phyloP scores from a whole-genome alignment of 768 basidiomycete genomes.

The Trametes coccinea region DNA sequence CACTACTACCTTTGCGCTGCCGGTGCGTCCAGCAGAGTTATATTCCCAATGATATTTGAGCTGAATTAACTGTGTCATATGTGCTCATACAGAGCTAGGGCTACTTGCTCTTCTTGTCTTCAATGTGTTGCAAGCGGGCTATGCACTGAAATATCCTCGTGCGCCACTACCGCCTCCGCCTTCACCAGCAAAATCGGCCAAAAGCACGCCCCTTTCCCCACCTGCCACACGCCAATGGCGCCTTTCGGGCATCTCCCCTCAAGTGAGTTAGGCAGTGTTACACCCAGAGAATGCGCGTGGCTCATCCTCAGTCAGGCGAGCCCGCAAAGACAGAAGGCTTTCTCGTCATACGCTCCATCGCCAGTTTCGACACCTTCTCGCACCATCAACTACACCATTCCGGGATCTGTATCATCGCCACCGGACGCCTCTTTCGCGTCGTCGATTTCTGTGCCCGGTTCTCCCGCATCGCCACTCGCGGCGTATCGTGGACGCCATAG shows the following conservation, averaged over 20 bases:
- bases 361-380: constrained; percentile 41
- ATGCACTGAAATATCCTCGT: constrained; percentile 40
- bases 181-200: constrained; percentile 19
- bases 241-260: constrained; percentile 19
- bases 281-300: not conserved
- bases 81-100: constrained; percentile 13
- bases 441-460: constrained; percentile 27
- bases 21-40: constrained; percentile 28
- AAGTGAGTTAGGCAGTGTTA: constrained; percentile 20
- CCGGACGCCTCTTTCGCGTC: constrained; percentile 38
- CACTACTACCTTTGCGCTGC: constrained; percentile 31
- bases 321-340: constrained; percentile 32
- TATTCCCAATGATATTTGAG: not conserved
- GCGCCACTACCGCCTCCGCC: constrained; percentile 32
- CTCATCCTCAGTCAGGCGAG: constrained; percentile 16
- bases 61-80: not conserved
- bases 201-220: constrained; percentile 16
- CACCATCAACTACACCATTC: constrained; percentile 35
- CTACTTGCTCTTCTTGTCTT: constrained; percentile 34
- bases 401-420: constrained; percentile 27
- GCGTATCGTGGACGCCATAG: constrained; percentile 42
- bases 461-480: constrained; percentile 34
- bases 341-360: constrained; percentile 33
- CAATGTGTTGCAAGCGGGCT: constrained; percentile 38
- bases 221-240: constrained; percentile 24